These are phyloP conservation scores for Pleurotus salmoneostramineus DNA, from an alignment of 768 basidiomycete species.

Conservation along the genomic window DNA sequence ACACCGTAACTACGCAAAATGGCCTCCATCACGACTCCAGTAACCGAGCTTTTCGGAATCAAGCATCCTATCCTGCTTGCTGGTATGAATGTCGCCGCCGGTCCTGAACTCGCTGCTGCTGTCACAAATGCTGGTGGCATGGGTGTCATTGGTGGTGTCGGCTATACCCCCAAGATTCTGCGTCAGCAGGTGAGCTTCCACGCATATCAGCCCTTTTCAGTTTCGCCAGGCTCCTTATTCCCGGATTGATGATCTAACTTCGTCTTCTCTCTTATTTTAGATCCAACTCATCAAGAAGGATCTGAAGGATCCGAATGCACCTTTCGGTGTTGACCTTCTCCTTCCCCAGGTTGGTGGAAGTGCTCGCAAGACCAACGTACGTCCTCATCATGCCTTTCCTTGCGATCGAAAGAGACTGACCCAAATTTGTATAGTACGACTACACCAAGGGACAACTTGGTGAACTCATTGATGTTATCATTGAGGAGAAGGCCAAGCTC, in stretches of 20 bases:
- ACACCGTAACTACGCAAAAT: slow-evolving; percentile 25
- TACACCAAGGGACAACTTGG: slow-evolving; percentile 87
- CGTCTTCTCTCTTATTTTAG: slow-evolving; percentile 28
- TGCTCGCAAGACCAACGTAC: slow-evolving; percentile 88
- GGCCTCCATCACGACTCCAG: slow-evolving; percentile 73
- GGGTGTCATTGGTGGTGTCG: slow-evolving; percentile 89
- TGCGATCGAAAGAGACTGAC: not conserved
- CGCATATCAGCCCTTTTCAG: not conserved
- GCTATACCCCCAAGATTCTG: slow-evolving; percentile 80
- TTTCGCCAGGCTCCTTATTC: slow-evolving; percentile 9
- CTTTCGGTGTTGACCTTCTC: slow-evolving; percentile 91
- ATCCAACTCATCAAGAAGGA: slow-evolving; percentile 70
- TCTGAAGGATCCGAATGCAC: slow-evolving; percentile 68
- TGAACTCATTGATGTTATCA: slow-evolving; percentile 85
- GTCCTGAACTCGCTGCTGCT: slow-evolving; percentile 84
- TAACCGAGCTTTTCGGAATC: slow-evolving; percentile 86
- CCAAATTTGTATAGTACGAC: slow-evolving; percentile 50
- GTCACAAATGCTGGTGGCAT: slow-evolving; percentile 90
- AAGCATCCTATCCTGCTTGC: slow-evolving; percentile 87
- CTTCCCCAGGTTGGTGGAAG: slow-evolving; percentile 83
- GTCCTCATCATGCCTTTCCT: not conserved
- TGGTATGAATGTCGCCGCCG: slow-evolving; percentile 51
- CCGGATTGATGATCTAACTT: slow-evolving; percentile 8
- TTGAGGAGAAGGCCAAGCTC: slow-evolving; percentile 82
- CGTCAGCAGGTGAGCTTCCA: slow-evolving; percentile 59